Conservation (phyloP, 1,139 yeast species). For the Groenewaldozyma auringiensis region DNA sequence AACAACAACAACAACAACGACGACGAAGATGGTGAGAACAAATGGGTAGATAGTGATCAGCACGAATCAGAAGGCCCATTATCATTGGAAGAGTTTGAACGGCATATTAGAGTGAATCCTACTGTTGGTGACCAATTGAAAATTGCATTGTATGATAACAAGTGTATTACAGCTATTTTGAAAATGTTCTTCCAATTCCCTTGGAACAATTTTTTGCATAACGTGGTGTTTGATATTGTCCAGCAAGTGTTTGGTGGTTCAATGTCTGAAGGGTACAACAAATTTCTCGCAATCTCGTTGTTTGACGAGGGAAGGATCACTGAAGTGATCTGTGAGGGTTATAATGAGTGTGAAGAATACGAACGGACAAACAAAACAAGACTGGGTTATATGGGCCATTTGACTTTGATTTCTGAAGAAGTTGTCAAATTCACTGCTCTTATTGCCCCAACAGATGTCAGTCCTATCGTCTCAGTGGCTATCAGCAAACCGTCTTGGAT, state of each 20-base stretch:
- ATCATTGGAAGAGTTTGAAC: conserved; percentile 52
- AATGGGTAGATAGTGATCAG: conserved; percentile 1
- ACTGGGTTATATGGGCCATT: conserved; percentile 95
- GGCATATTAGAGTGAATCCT: conserved; percentile 53
- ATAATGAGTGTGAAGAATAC: conserved; percentile 63
- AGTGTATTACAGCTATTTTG: conserved; percentile 67
- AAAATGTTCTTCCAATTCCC: conserved; percentile 87
- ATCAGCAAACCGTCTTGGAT: conserved; percentile 63
- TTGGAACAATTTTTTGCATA: conserved; percentile 96
- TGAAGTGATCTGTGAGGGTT: conserved; percentile 74
- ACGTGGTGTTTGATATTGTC: conserved; percentile 93
- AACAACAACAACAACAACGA: conserved; percentile 9
- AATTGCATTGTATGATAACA: conserved; percentile 75
- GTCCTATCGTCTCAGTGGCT: conserved; percentile 52
- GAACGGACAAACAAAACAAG: conserved; percentile 54
- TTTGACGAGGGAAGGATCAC: conserved; percentile 76
- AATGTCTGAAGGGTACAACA: conserved; percentile 87
- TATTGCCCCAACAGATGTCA: conserved; percentile 54
- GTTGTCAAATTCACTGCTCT: conserved; percentile 87
- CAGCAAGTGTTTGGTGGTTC: conserved; percentile 95
- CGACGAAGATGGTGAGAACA: conserved; percentile 13
- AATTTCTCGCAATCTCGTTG: conserved; percentile 78
- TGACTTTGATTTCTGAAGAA: conserved; percentile 92
- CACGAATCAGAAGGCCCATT: conserved; percentile 10
- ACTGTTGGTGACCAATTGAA: conserved; percentile 88